Evolutionary conservation across 768 basidiomycete species (phyloP), one percentile per base, ranked within the genome.

Genomic region (Mycena chlorophos): DNA sequence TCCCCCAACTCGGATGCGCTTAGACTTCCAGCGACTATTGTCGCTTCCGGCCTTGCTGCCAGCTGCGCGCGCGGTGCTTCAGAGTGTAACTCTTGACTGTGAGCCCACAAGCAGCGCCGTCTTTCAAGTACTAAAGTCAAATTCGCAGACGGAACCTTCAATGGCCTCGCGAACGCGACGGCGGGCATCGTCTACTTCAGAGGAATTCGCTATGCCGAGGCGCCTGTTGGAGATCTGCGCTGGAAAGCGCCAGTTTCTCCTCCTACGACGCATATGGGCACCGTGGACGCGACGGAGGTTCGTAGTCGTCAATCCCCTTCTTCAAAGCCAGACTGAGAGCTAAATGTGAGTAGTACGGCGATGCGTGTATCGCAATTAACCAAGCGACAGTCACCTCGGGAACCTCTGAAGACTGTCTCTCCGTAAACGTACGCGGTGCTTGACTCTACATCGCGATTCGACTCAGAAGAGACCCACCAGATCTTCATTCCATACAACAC

Each of bases 191-290:
- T 66, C n/a, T 72, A 63, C n/a, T 78, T 72, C 56, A 65, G 63
- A 13, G 78, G 77, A 2, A 65, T 78, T 28, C 76, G 71, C 17
- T 77, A 71, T 54, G 76, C 77, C 22, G 76, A 79, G 52, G 63
- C 77, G 16, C 76, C 78, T 2, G 45, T 74, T 27, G 77, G 74
- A 0, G 54, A 74, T 28, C 66, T 75, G 29, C 70, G 76, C 30
- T 78, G 74, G 74, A 63, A 66, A 48, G 67, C 74, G 4, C 73
- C 76, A 22, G 69, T 74, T 12, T 67, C 64, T 1, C 75, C 75
- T 38, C 75, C 75, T 1, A 70, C 65, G 16, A 63, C 19, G 23
- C 58, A 72, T n/a, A 60, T 76, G 3, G 75, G 75, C 26, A 58
- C 55, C 14, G 72, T 76, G 2, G 56, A 73, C 45, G 75, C 76